Conservation (phyloP, 2,329 filamentous ascomycete species). For the Botrytis paeoniae region DNA sequence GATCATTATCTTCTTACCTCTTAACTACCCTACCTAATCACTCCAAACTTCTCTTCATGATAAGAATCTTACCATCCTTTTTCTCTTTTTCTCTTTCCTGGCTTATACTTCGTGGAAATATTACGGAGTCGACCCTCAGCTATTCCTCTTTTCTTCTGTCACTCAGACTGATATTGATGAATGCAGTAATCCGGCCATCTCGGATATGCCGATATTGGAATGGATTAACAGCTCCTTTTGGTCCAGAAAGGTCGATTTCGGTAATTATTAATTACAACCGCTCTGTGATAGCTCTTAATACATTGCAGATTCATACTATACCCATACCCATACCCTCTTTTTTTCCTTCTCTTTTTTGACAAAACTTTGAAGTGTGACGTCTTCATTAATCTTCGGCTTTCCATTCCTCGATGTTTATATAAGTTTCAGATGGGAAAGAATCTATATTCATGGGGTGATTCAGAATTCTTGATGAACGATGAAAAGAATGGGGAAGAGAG, state of each 20-base stretch:
- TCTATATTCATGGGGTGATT: not conserved
- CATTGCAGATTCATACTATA: not conserved
- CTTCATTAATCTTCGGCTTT: not conserved
- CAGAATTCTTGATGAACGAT: not conserved
- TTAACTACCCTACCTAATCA: not conserved
- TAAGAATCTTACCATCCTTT: not conserved
- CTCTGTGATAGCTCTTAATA: not conserved
- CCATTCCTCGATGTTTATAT: not conserved
- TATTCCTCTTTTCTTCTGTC: not conserved
- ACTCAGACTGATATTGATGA: not conserved
- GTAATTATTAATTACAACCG: not conserved
- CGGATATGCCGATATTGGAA: not conserved
- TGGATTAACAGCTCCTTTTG: not conserved
- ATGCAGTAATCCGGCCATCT: not conserved
- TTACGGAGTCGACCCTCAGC: not conserved
- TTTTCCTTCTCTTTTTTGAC: not conserved
- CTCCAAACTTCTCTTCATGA: not conserved
- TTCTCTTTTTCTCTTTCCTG: not conserved
- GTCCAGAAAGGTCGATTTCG: not conserved
- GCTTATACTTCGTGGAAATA: not conserved
- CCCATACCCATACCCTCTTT: not conserved
- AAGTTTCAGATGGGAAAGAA: not conserved
- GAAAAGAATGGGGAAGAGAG: not conserved
- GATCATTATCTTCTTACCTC: not conserved
- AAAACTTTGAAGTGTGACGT: not conserved